Evolutionary conservation across 202 grass and related monocot genomes (phyloP), one percentile per base, ranked within the genome.

Genomic region (Setaria viridis): DNA sequence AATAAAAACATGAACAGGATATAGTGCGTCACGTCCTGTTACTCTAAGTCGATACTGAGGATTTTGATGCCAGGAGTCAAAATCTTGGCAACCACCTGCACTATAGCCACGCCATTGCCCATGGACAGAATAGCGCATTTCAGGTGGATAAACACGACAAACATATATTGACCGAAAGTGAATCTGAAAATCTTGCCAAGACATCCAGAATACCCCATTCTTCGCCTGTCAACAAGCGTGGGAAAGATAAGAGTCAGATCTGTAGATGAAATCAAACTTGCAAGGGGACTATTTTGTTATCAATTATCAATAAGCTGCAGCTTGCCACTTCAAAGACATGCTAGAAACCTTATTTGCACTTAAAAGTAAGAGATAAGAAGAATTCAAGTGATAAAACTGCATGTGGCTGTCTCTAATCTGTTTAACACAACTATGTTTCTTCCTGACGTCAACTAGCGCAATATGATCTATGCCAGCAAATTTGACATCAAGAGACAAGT

Each of bases 191-290:
- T 99, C 97, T 94, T 99, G 97, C 97, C 97, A 99, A 77, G 93
- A 99, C 97, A 99, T 99, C 97, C 97, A 99, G 86, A 99, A 99
- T 81, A 99, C 91, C 59, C 97, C 97, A 88, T 99, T 91, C 88
- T 99, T 94, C 5, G 97, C 94, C 93, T 99, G 89, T 6, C 79
- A 78, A 87, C 41, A 90, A 53, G 11, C 25, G 57, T 85, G 81
- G 58, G 49, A 83, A 42, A 94, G n/a, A 74, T 69, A 67, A 77
- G 21, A 25, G 69, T 68, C 73, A 93, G 34, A 68, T 66, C 30
- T 68, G 43, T 53, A 82, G 42, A 50, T 75, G n/a, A 19, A 77
- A 73, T 74, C 64, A 60, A 54, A 75, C 47, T 55, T 75, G 25
- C 39, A 76, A 54, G 58, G 30, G 25, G 65, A n/a, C 13, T 62